Conservation (phyloP, 345 rosid genomes). For the Aethionema arabicum region DNA sequence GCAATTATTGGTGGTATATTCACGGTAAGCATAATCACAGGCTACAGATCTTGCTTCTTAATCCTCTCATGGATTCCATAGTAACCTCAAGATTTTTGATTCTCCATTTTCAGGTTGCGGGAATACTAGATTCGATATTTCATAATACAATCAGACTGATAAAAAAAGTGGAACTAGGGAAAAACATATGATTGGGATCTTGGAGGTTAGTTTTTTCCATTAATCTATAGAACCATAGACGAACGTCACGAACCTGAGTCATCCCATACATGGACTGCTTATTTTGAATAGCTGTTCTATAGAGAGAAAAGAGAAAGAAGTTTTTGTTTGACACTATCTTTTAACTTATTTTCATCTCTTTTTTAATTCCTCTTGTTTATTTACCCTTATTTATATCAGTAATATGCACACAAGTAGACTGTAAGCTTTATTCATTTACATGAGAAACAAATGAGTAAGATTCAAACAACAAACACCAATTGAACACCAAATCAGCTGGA, state of each 20-base stretch:
- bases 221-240: conserved; percentile 31
- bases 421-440: conserved; percentile 31
- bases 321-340: conserved; percentile 27
- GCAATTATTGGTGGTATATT: conserved; percentile 96
- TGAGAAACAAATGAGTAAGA: conserved; percentile 33
- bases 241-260: conserved; percentile 12
- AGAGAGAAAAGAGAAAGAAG: conserved; percentile 25
- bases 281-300: conserved; percentile 22
- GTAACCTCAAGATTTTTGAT: background rate
- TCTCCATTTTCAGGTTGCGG: conserved; percentile 75
- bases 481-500: conserved; percentile 21
- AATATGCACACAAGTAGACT: conserved; percentile 27
- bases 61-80: conserved; percentile 2
- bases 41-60: background rate
- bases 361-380: conserved; percentile 2
- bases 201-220: conserved; percentile 33
- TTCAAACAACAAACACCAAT: conserved; percentile 30
- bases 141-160: conserved; percentile 79
- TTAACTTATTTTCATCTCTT: conserved; percentile 5
- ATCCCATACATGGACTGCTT: background rate
- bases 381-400: conserved; percentile 1
- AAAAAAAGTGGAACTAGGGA: conserved; percentile 89
- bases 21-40: conserved; percentile 60
- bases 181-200: conserved; percentile 60
- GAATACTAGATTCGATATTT: conserved; percentile 81